These are phyloP conservation scores for Kappamyces sp. DNA, from an alignment of 192 early-diverging fungal species.

Conservation along the genomic window DNA sequence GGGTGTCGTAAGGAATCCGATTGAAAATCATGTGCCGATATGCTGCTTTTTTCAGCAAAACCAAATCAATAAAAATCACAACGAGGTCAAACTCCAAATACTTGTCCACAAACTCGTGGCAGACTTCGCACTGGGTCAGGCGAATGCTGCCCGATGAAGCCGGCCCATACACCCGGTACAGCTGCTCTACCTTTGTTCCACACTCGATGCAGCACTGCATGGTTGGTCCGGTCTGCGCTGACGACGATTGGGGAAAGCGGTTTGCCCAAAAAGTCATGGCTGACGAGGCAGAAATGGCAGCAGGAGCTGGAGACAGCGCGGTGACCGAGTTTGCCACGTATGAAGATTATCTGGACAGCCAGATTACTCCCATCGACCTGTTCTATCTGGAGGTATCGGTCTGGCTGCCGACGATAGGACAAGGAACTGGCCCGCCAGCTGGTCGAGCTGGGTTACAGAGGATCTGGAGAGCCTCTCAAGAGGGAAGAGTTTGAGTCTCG, in stretches of 20 bases:
- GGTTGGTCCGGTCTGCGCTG: background rate
- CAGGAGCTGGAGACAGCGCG: conserved; percentile 42
- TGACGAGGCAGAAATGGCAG: conserved; percentile 34
- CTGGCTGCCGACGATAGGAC: conserved; percentile 34
- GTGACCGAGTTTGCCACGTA: conserved; percentile 59
- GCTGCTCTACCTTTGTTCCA: background rate
- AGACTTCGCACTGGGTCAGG: background rate
- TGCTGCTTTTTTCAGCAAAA: conserved; percentile 78
- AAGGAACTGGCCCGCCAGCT: conserved; percentile 62
- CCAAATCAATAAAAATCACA: conserved; percentile 87
- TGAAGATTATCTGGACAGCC: conserved; percentile 60
- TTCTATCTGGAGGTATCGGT: conserved; percentile 51
- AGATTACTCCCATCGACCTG: conserved; percentile 54
- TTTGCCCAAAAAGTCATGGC: conserved; percentile 23
- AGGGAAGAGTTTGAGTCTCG: conserved; percentile 58
- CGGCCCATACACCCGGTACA: no score
- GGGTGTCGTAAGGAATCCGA: conserved; percentile 36
- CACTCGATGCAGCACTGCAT: conserved; percentile 8
- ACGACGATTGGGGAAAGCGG: background rate
- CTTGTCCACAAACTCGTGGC: conserved; percentile 70
- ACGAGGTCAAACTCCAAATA: conserved; percentile 88
- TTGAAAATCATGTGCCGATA: conserved; percentile 86
- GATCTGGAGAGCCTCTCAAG: conserved; percentile 59
- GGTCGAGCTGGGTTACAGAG: conserved; percentile 58
- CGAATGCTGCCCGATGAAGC: conserved; percentile 1